These are phyloP conservation scores for Pisolithus thermaeus DNA, from an alignment of 1,284 basidiomycete species.

Conservation along the genomic window DNA sequence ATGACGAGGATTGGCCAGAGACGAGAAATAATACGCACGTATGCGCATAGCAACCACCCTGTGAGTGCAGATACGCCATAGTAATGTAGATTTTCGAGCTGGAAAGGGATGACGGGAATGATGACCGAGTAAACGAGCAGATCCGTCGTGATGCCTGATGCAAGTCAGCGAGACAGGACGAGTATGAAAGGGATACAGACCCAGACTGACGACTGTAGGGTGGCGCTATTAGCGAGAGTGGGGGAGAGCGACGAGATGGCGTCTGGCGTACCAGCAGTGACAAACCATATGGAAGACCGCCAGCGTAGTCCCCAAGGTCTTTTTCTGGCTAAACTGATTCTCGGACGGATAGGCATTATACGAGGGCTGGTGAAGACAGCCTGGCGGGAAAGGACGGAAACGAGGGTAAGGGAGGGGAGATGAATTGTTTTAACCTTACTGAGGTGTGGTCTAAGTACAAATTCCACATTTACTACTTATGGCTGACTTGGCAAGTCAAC, in stretches of 20 bases:
- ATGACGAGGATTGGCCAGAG: neutral
- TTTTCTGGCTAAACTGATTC: neutral
- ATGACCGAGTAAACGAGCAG: conserved; percentile 64
- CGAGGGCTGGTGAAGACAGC: neutral
- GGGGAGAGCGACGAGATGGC: neutral
- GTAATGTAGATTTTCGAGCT: conserved; percentile 53
- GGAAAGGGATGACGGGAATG: conserved; percentile 74
- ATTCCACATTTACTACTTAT: too few relatives aligned
- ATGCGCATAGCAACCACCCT: conserved; percentile 66
- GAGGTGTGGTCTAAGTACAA: too few relatives aligned
- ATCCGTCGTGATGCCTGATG: conserved; percentile 56
- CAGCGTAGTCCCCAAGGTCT: conserved; percentile 40
- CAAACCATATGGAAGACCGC: conserved; percentile 51
- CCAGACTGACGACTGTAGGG: conserved; percentile 30
- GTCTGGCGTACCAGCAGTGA: conserved; percentile 35
- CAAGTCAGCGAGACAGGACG: neutral
- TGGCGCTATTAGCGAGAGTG: conserved; percentile 5
- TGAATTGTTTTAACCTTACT: too few relatives aligned
- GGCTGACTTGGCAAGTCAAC: too few relatives aligned
- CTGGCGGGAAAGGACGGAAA: too few relatives aligned
- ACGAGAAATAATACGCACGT: conserved; percentile 32
- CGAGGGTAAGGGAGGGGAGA: too few relatives aligned
- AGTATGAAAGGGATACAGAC: conserved; percentile 16
- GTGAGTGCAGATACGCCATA: conserved; percentile 49
- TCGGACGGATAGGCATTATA: conserved; percentile 11